Evolutionary conservation across 495 filamentous ascomycete species (phyloP).

Genomic region (Acidiella bohemica): DNA sequence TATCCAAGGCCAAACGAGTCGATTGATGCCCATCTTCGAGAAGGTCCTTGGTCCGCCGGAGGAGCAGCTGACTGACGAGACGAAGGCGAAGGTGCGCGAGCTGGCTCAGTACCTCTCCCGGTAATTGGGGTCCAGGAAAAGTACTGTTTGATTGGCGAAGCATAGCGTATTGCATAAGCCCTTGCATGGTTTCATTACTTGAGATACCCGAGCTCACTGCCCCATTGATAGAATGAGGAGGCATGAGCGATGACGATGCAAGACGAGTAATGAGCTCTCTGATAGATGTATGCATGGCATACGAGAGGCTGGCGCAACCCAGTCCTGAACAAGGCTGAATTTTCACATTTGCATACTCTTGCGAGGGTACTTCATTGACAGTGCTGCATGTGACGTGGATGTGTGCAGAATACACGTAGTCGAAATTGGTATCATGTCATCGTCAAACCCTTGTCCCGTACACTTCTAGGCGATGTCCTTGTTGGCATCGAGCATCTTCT

Average conservation of each 20-base stretch:
- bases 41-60: conserved; percentile 63
- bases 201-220: no score
- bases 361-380: no score
- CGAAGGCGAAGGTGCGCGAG: conserved; percentile 52
- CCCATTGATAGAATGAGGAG: no score
- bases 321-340: no score
- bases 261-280: background rate
- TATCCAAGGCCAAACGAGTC: conserved; percentile 45
- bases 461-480: no score
- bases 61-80: conserved; percentile 75
- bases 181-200: background rate
- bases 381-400: no score
- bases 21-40: conserved; percentile 67
- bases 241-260: background rate
- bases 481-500: no score
- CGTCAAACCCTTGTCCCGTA: no score
- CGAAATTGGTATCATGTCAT: no score
- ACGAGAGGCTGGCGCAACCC: background rate
- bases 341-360: no score
- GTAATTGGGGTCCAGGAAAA: background rate
- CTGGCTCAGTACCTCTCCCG: conserved; percentile 55
- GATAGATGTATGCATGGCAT: background rate
- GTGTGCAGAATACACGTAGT: no score
- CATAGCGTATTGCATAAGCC: background rate
- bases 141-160: background rate